A percentile compares a stretch with the other conserved stretches of the same genome.
Evolutionary conservation across 768 basidiomycete genomes (phyloP).

Genomic region (Hortiboletus campestris): DNA sequence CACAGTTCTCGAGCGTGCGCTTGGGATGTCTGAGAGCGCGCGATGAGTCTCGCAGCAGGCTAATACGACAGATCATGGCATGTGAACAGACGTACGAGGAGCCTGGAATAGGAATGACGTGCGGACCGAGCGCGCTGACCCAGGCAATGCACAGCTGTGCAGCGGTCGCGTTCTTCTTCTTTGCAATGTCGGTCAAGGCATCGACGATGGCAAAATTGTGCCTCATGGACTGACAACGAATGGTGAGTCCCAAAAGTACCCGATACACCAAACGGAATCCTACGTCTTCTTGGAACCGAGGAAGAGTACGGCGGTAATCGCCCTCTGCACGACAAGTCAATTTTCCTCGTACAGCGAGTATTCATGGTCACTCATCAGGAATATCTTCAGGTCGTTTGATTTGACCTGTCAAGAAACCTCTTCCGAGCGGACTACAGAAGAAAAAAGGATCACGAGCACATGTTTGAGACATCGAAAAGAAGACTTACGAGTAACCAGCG

Average conservation of each 20-base stretch:
- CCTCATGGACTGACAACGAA: too few species aligned
- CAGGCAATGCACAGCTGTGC: constrained; percentile 45
- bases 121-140: constrained; percentile 39
- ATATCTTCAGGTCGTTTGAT: constrained; percentile 41
- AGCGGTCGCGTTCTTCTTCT: constrained; percentile 41
- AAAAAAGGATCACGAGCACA: too few species aligned
- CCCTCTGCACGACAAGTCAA: constrained; percentile 29
- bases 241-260: too few species aligned
- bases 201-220: constrained; percentile 47
- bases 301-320: constrained; percentile 36
- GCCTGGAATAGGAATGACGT: constrained; percentile 53
- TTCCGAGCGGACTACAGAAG: constrained; percentile 53
- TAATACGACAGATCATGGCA: too few species aligned
- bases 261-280: too few species aligned
- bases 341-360: neutral
- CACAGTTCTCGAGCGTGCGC: constrained; percentile 45
- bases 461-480: too few species aligned
- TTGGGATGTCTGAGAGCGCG: constrained; percentile 24
- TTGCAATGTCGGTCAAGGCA: constrained; percentile 38
- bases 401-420: constrained; percentile 51
- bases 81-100: constrained; percentile 43
- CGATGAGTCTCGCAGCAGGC: neutral
- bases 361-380: constrained; percentile 17
- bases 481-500: constrained; percentile 55
- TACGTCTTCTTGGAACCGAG: constrained; percentile 46